These are phyloP conservation scores for Hysterangium stoloniferum DNA, from an alignment of 768 basidiomycete genomes.

Conservation along the genomic window DNA sequence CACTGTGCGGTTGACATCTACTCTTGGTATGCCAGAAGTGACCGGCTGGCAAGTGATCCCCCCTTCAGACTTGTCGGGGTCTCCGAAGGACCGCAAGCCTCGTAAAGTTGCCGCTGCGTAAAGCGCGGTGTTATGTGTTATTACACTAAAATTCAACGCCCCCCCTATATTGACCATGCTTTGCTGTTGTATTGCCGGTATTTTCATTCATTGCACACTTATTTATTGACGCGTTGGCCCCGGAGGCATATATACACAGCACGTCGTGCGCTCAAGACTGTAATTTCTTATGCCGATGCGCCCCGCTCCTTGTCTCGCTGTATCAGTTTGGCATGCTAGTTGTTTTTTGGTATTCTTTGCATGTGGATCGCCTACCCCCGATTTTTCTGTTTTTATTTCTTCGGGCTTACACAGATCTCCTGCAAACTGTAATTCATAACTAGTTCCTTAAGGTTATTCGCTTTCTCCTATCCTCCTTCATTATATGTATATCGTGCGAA, in stretches of 20 bases:
- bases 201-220: background rate
- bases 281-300: conserved; percentile 7
- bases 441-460: conserved; percentile 3
- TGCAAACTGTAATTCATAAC: conserved; percentile 5
- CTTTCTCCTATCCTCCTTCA: no score
- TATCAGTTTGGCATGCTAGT: background rate
- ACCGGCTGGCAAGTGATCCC: conserved; percentile 7
- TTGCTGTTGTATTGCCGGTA: conserved; percentile 6
- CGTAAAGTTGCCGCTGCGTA: conserved; percentile 1
- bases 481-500: no score
- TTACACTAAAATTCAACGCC: background rate
- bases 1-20: background rate
- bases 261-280: background rate
- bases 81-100: background rate
- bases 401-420: background rate
- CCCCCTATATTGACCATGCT: background rate
- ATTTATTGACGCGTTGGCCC: background rate
- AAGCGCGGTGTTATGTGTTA: background rate
- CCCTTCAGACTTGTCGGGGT: background rate
- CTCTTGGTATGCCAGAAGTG: conserved; percentile 5
- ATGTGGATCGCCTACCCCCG: background rate
- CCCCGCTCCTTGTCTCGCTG: conserved; percentile 6
- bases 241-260: background rate
- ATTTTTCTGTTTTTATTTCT: background rate
- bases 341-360: conserved; percentile 7